phyloP scores from a whole-genome alignment of 805 yeast species.

The Kuraishia capsulata region DNA sequence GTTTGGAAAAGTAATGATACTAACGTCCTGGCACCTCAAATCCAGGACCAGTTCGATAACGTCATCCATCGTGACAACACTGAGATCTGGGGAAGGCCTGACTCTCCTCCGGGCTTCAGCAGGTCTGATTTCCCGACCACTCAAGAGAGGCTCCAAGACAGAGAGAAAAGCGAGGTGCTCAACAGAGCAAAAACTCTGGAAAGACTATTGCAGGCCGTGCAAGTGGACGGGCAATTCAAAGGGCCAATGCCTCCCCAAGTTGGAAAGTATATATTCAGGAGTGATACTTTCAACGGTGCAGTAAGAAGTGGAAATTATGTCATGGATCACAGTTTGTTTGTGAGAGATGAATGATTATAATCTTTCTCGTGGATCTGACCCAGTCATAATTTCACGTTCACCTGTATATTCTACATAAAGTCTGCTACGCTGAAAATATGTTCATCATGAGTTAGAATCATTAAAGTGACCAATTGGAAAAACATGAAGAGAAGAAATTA shows the following conservation, averaged over 20 bases:
- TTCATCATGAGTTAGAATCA: too few species aligned
- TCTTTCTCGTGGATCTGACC: too few species aligned
- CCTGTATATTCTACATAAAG: too few species aligned
- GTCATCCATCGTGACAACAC: background rate
- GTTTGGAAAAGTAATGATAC: background rate
- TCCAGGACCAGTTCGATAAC: background rate
- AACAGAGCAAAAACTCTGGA: constrained; percentile 29
- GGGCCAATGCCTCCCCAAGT: constrained; percentile 15
- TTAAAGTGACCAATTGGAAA: too few species aligned
- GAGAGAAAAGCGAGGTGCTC: constrained; percentile 14
- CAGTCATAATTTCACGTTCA: too few species aligned
- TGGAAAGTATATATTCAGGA: constrained; percentile 37
- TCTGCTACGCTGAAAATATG: too few species aligned
- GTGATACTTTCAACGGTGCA: constrained; percentile 25
- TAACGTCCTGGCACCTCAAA: background rate
- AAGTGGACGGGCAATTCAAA: constrained; percentile 2
- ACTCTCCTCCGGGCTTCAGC: constrained; percentile 49
- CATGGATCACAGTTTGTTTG: constrained; percentile 30
- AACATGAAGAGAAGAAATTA: too few species aligned
- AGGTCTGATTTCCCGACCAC: constrained; percentile 51
- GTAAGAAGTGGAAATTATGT: constrained; percentile 21
- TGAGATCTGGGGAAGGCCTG: constrained; percentile 18
- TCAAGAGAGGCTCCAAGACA: constrained; percentile 35
- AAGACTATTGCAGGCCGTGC: constrained; percentile 33
- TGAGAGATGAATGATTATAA: constrained; percentile 1